Conservation (phyloP, 192 early-diverging fungal species). For the Bifiguratus adelaidae region DNA sequence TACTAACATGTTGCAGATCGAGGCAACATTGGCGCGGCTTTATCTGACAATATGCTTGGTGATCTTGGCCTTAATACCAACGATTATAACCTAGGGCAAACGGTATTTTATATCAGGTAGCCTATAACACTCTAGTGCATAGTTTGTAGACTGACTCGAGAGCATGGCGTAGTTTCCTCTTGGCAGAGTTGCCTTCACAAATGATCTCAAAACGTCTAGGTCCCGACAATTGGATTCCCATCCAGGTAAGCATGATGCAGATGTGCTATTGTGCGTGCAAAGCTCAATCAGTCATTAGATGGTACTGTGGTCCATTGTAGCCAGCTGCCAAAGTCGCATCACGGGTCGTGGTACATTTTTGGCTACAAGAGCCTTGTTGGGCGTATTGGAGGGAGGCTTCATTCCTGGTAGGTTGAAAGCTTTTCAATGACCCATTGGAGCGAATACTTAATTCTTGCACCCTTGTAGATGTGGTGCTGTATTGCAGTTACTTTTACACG, state of each 20-base stretch:
- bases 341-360: conserved; percentile 26
- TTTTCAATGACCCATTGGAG: too few species aligned
- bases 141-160: too few species aligned
- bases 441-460: too few species aligned
- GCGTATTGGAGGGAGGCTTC: conserved; percentile 43
- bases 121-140: too few species aligned
- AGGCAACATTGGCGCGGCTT: conserved; percentile 27
- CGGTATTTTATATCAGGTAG: conserved; percentile 35
- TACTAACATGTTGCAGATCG: background rate
- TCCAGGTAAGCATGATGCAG: too few species aligned
- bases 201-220: conserved; percentile 33
- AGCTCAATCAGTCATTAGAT: too few species aligned
- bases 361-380: conserved; percentile 34
- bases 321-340: conserved; percentile 19
- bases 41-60: conserved; percentile 30
- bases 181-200: conserved; percentile 38
- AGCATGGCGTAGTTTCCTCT: too few species aligned
- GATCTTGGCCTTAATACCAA: conserved; percentile 30
- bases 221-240: conserved; percentile 41
- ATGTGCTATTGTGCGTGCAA: too few species aligned
- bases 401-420: too few species aligned
- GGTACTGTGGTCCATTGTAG: conserved; percentile 13
- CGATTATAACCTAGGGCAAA: conserved; percentile 28
- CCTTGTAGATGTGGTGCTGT: conserved; percentile 35
- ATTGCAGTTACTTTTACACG: conserved; percentile 41